Evolutionary conservation across 495 filamentous ascomycete species (phyloP).

Genomic region (Lentithecium fluviatile): DNA sequence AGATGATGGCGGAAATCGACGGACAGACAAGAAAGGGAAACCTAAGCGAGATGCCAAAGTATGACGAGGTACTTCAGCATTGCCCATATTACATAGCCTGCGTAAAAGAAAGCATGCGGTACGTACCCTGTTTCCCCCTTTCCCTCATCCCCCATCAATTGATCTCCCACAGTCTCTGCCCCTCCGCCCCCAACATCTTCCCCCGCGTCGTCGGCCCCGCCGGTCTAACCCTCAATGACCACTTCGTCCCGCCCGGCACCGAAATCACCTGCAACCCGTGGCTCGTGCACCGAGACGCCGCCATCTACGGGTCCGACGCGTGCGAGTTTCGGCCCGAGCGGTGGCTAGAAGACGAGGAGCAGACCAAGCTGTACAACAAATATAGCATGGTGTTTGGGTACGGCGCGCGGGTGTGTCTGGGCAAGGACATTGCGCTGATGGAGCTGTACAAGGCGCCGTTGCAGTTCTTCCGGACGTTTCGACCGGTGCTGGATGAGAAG

Average conservation of each 20-base stretch:
- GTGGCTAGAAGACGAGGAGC: slow-evolving; percentile 47
- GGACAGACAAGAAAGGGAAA: no score
- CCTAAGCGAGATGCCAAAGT: no score
- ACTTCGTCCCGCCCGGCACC: slow-evolving; percentile 56
- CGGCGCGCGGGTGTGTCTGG: slow-evolving; percentile 55
- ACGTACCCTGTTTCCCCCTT: background rate
- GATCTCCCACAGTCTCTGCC: slow-evolving; percentile 38
- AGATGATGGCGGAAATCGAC: no score
- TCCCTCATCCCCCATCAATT: background rate
- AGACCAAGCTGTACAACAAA: slow-evolving; percentile 51
- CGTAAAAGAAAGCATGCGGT: slow-evolving; percentile 52
- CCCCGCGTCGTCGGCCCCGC: slow-evolving; percentile 49
- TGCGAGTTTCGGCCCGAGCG: slow-evolving; percentile 45
- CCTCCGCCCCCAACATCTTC: slow-evolving; percentile 49
- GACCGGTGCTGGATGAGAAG: no score
- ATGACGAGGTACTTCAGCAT: no score
- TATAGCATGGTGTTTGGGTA: slow-evolving; percentile 56
- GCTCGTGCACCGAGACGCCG: slow-evolving; percentile 52
- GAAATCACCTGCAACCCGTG: slow-evolving; percentile 58
- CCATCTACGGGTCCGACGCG: slow-evolving; percentile 54
- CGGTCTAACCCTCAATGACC: slow-evolving; percentile 55
- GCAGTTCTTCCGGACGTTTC: no score
- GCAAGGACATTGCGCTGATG: slow-evolving; percentile 56
- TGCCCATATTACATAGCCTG: slow-evolving; percentile 55
- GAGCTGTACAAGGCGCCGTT: slow-evolving; percentile 59